Evolutionary conservation across 2,329 filamentous ascomycete genomes (phyloP).

Genomic region (Trichoderma guizhouense): DNA sequence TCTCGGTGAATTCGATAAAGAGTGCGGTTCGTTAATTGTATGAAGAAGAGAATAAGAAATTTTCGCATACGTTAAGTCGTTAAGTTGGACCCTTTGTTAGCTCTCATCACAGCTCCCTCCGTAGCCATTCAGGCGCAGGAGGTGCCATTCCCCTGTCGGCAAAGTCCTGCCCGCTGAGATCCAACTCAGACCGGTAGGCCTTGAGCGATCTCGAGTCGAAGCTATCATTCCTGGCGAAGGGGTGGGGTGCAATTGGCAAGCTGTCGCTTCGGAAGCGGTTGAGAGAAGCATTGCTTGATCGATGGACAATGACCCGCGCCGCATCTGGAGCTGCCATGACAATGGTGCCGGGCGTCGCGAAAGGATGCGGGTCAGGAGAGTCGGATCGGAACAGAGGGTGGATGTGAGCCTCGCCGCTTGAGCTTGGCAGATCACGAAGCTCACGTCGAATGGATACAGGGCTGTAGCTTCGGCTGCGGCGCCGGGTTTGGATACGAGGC

Average conservation of each 20-base stretch:
- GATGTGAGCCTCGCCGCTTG: conserved; percentile 62
- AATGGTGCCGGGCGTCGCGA: conserved; percentile 65
- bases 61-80: conserved; percentile 8
- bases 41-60: neutral
- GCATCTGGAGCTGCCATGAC: conserved; percentile 68
- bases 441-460: conserved; percentile 35
- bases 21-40: neutral
- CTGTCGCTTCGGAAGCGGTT: conserved; percentile 56
- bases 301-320: conserved; percentile 59
- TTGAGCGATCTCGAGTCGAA: conserved; percentile 38
- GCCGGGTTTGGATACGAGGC: conserved; percentile 36
- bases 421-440: conserved; percentile 27
- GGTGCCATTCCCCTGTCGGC: conserved; percentile 52
- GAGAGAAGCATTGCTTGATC: conserved; percentile 48
- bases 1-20: neutral
- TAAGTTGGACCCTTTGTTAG: neutral
- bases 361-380: conserved; percentile 63
- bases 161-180: conserved; percentile 16
- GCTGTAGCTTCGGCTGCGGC: conserved; percentile 52
- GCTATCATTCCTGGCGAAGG: conserved; percentile 49
- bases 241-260: conserved; percentile 43
- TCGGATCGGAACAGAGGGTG: conserved; percentile 76
- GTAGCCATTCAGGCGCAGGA: conserved; percentile 59
- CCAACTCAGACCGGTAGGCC: conserved; percentile 22
- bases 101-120: conserved; percentile 34